Percentiles rank a stretch among this genome's conserved stretches.
These are phyloP conservation scores for Rhexocercosporidium sp. DNA, from an alignment of 2,329 filamentous ascomycete genomes.

Conservation along the genomic window DNA sequence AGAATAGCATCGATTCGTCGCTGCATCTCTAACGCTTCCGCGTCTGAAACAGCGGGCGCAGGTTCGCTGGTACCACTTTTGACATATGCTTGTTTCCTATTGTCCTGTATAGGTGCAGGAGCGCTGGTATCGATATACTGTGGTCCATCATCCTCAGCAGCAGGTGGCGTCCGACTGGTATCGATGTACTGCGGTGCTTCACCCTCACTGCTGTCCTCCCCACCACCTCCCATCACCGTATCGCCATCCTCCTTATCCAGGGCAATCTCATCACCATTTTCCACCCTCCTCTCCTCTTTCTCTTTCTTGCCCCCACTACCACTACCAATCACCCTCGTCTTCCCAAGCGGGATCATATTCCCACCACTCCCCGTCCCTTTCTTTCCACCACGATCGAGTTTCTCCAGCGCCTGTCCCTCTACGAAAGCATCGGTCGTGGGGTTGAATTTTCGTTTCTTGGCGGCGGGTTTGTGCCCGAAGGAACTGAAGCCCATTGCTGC, in stretches of 20 bases:
- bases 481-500: conserved; percentile 75
- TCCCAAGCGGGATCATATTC: conserved; percentile 40
- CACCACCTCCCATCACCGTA: conserved; percentile 4
- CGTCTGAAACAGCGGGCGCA: conserved; percentile 14
- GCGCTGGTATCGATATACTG: conserved; percentile 19
- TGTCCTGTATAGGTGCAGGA: conserved; percentile 5
- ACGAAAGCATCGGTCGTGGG: conserved; percentile 57
- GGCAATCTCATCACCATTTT: conserved; percentile 26
- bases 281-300: conserved; percentile 34
- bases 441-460: conserved; percentile 73
- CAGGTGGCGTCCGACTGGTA: conserved; percentile 39
- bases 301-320: conserved; percentile 16
- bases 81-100: conserved; percentile 16
- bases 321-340: conserved; percentile 31
- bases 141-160: conserved; percentile 19
- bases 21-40: conserved; percentile 34
- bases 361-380: conserved; percentile 43
- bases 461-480: conserved; percentile 62
- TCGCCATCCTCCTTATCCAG: background rate
- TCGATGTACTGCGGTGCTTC: conserved; percentile 33
- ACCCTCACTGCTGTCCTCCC: conserved; percentile 33
- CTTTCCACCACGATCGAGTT: conserved; percentile 41
- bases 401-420: conserved; percentile 42
- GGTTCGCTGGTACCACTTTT: conserved; percentile 14
- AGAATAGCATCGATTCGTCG: conserved; percentile 38